Conservation (phyloP, 2,329 filamentous ascomycete genomes). For the Penicillium oxalicum region DNA sequence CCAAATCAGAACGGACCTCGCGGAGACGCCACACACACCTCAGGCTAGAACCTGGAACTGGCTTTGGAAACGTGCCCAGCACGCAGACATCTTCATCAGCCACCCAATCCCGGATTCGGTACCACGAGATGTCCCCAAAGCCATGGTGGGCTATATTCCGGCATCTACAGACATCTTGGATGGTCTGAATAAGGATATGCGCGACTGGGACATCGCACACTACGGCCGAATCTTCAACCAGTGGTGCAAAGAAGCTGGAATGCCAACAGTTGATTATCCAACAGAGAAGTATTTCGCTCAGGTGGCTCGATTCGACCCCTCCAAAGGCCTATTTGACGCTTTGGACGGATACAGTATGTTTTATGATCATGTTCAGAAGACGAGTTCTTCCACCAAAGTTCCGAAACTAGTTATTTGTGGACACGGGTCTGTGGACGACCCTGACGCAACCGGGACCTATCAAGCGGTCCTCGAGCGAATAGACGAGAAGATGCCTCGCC, state of each 20-base stretch:
- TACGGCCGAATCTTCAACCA: neutral
- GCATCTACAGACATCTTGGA: neutral
- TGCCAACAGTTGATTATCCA: neutral
- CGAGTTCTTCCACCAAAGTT: neutral
- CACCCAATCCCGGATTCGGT: conserved; percentile 70
- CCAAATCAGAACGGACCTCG: conserved; percentile 66
- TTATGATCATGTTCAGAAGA: neutral
- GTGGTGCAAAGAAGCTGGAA: neutral
- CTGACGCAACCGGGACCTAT: neutral
- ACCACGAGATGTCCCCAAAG: conserved; percentile 41
- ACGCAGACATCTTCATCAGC: conserved; percentile 72
- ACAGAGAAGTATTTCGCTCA: neutral
- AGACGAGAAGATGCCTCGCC: neutral
- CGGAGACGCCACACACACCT: conserved; percentile 54
- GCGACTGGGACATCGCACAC: neutral
- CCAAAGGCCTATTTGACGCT: neutral
- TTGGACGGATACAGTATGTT: neutral
- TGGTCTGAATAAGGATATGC: neutral
- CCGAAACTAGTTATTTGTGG: neutral
- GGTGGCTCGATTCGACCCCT: neutral
- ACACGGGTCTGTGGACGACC: neutral
- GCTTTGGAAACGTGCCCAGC: conserved; percentile 63
- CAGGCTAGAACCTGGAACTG: conserved; percentile 68
- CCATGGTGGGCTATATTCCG: neutral
- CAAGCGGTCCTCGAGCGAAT: neutral